Conservation (phyloP, 225 moss, liverwort and hornwort species). For the Sphagnum contortum region DNA sequence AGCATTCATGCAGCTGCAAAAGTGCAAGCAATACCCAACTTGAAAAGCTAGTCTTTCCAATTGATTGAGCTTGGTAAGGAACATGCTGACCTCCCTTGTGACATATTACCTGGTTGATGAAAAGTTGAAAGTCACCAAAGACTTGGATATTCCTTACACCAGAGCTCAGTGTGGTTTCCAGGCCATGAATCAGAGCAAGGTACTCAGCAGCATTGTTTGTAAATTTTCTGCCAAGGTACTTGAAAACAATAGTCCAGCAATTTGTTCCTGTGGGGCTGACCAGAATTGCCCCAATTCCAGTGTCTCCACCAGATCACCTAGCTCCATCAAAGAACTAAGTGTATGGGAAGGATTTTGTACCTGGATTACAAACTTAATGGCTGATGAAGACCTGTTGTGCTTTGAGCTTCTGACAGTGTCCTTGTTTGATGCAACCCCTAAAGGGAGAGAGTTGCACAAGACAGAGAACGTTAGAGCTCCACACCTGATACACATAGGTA, state of each 20-base stretch:
- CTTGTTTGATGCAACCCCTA: too few species aligned
- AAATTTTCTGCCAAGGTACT: not conserved
- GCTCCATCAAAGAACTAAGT: slow-evolving; percentile 3
- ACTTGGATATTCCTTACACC: slow-evolving; percentile 1
- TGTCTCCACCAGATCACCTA: not conserved
- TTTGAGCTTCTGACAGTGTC: too few species aligned
- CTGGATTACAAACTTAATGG: not conserved
- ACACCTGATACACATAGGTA: too few species aligned
- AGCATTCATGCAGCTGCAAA: too few species aligned
- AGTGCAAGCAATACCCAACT: too few species aligned
- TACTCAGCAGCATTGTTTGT: slow-evolving; percentile 3
- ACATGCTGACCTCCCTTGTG: too few species aligned
- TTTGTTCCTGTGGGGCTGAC: not conserved
- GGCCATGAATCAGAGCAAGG: not conserved
- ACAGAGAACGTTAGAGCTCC: too few species aligned
- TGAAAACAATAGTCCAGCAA: not conserved
- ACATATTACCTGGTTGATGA: slow-evolving; percentile 2
- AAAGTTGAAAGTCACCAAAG: slow-evolving; percentile 2
- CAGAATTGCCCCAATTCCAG: not conserved
- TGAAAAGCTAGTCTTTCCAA: too few species aligned
- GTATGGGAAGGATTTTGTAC: slow-evolving; percentile 2
- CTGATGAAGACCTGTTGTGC: too few species aligned
- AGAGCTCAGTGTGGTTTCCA: not conserved
- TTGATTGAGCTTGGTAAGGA: too few species aligned
- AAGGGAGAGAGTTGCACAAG: too few species aligned